These are phyloP conservation scores for Talaromyces trachyspermus DNA, from an alignment of 495 filamentous ascomycete genomes.

Conservation along the genomic window DNA sequence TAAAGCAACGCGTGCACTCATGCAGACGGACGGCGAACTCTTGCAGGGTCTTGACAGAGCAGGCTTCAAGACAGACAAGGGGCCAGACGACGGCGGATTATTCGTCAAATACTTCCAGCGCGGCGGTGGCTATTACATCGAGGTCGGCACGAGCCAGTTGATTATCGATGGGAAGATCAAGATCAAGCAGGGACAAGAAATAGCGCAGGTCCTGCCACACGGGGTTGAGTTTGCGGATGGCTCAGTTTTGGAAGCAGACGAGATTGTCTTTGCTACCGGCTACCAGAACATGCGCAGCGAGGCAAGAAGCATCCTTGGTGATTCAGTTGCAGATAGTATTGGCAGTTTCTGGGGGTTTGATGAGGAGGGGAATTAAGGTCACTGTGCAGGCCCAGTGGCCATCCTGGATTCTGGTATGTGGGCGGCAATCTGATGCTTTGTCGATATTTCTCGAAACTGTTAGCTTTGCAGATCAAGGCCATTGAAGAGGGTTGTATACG, in stretches of 20 bases:
- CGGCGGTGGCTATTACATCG: conserved; percentile 75
- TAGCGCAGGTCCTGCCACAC: conserved; percentile 43
- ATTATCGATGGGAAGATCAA: conserved; percentile 71
- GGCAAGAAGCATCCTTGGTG: conserved; percentile 56
- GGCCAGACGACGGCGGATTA: conserved; percentile 57
- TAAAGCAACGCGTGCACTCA: conserved; percentile 41
- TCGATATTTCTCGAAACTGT: conserved; percentile 60
- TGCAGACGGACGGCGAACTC: conserved; percentile 41
- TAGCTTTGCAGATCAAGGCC: conserved; percentile 74
- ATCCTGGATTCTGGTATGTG: conserved; percentile 78
- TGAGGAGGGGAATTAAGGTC: conserved; percentile 64
- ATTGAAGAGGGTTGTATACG: conserved; percentile 50
- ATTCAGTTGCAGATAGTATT: conserved; percentile 55
- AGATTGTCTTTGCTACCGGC: conserved; percentile 76
- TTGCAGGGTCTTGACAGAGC: conserved; percentile 55
- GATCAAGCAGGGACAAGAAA: conserved; percentile 58
- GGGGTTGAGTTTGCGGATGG: conserved; percentile 60
- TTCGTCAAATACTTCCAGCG: conserved; percentile 63
- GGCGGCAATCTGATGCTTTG: conserved; percentile 72
- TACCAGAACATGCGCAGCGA: conserved; percentile 71
- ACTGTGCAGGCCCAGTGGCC: conserved; percentile 66
- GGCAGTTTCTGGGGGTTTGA: conserved; percentile 75
- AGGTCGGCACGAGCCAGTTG: conserved; percentile 61
- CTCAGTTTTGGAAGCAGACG: conserved; percentile 57
- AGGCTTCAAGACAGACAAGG: conserved; percentile 63